Evolutionary conservation across 2,329 filamentous ascomycete species (phyloP).

Genomic region (Fonsecaea monophora): DNA sequence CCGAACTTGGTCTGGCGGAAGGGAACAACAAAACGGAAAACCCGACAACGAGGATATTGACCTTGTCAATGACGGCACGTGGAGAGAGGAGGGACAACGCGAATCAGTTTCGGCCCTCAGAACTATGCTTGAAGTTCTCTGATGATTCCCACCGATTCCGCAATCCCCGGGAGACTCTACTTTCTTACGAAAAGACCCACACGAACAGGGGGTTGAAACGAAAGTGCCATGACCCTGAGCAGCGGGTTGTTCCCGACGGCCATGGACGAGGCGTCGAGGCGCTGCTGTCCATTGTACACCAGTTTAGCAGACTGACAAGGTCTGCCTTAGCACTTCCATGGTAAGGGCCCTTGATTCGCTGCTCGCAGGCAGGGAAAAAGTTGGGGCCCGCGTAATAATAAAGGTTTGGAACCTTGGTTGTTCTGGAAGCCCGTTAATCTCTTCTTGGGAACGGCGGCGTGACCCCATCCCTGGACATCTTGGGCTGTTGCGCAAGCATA

Average conservation of each 20-base stretch:
- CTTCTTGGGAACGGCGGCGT: slow-evolving; percentile 14
- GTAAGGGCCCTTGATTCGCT: slow-evolving; percentile 26
- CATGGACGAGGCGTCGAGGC: slow-evolving; percentile 30
- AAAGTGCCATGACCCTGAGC: slow-evolving; percentile 29
- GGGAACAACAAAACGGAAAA: slow-evolving; percentile 17
- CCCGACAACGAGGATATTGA: slow-evolving; percentile 26
- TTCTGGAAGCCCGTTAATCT: slow-evolving; percentile 36
- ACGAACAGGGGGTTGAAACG: slow-evolving; percentile 35
- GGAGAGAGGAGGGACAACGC: slow-evolving; percentile 24
- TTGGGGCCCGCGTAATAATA: slow-evolving; percentile 15
- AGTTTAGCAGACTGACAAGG: slow-evolving; percentile 20
- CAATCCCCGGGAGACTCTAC: slow-evolving; percentile 30
- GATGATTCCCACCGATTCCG: slow-evolving; percentile 28
- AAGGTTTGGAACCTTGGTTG: slow-evolving; percentile 17
- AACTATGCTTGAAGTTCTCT: slow-evolving; percentile 33
- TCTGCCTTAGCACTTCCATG: slow-evolving; percentile 16
- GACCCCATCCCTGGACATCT: neutral
- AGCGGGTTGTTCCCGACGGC: slow-evolving; percentile 31
- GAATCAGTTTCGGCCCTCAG: slow-evolving; percentile 16
- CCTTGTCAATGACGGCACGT: slow-evolving; percentile 31
- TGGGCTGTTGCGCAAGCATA: neutral
- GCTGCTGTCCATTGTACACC: slow-evolving; percentile 20
- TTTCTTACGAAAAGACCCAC: slow-evolving; percentile 35
- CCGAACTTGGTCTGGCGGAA: slow-evolving; percentile 20
- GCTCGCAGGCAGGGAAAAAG: slow-evolving; percentile 6